Evolutionary conservation across 352 stramenopile genomes (phyloP), one percentile per base, ranked within the genome.

Genomic region (Pythium diclinum): DNA sequence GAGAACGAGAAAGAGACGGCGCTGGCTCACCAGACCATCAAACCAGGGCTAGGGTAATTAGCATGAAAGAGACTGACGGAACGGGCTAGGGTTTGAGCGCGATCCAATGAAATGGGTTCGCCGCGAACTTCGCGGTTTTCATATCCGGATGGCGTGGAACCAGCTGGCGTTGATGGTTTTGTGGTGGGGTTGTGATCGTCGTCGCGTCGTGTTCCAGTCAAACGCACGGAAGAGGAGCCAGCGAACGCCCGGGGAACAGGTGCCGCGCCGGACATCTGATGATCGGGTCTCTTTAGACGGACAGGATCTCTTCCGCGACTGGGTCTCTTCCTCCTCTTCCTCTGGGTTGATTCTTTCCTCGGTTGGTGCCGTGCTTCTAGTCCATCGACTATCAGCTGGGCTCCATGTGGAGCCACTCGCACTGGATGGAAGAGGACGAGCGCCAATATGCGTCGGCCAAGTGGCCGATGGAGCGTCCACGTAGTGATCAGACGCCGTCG

Each of bases 1-100:
- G n/a, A 61, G 54, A 56, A 36, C 34, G 19, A 56, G 55, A 66
- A 65, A 67, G 59, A 72, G 65, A 72, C 58, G 59, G 65, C 57
- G 52, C 55, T 56, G 23, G 44, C 10, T 28, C 34, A 33, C 38
- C 36, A 70, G 23, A 71, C 55, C 42, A 60, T 66, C 28, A 56
- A 61, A 49, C 16, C 23, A 58, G 64, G 64, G 57, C 0, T 71
- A 69, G 63, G 63, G 42, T 3, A 16, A 13, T 23, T 42, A 47
- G 13, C 33, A 61, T 53, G 57, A 55, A 71, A 71, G 58, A 66
- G 64, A 64, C 64, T 46, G 9, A 47, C 51, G 38, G 17, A 38
- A 19, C n/a, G 65, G 55, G 14, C 63, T 63, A 61, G 65, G 59
- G 30, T 63, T 11, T 0, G 49, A n/a, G 1, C 2, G 8, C 8